Conservation (phyloP, 495 filamentous ascomycete species). For the Xeromyces bisporus region DNA sequence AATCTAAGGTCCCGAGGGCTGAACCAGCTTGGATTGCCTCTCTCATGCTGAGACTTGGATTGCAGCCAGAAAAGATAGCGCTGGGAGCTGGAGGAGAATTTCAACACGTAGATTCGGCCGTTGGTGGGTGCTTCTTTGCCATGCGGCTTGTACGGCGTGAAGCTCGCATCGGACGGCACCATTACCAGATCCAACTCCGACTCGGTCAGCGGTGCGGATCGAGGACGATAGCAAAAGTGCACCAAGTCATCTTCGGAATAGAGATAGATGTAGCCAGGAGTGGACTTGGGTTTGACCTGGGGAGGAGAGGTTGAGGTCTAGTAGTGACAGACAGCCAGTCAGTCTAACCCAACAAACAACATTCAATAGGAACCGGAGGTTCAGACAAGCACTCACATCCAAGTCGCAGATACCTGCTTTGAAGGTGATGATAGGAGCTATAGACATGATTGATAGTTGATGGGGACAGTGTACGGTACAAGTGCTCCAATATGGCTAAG, state of each 20-base stretch:
- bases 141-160: constrained; percentile 55
- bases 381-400: constrained; percentile 41
- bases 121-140: constrained; percentile 51
- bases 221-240: constrained; percentile 90
- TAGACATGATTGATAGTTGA: constrained; percentile 42
- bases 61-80: constrained; percentile 95
- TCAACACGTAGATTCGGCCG: constrained; percentile 82
- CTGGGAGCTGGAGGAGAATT: constrained; percentile 84
- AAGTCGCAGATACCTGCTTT: constrained; percentile 87
- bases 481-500: too few relatives aligned
- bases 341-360: neutral
- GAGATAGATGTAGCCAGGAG: constrained; percentile 81
- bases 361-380: constrained; percentile 1
- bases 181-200: constrained; percentile 74
- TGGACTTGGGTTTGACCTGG: constrained; percentile 49
- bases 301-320: constrained; percentile 43
- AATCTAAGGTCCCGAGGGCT: constrained; percentile 65
- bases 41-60: constrained; percentile 60
- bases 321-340: constrained; percentile 12
- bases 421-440: constrained; percentile 79
- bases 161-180: constrained; percentile 75
- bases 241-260: constrained; percentile 87
- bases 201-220: constrained; percentile 41
- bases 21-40: constrained; percentile 58
- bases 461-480: too few relatives aligned